Evolutionary conservation across 768 basidiomycete genomes (phyloP).

Genomic region (Boletus vermiculosoides): DNA sequence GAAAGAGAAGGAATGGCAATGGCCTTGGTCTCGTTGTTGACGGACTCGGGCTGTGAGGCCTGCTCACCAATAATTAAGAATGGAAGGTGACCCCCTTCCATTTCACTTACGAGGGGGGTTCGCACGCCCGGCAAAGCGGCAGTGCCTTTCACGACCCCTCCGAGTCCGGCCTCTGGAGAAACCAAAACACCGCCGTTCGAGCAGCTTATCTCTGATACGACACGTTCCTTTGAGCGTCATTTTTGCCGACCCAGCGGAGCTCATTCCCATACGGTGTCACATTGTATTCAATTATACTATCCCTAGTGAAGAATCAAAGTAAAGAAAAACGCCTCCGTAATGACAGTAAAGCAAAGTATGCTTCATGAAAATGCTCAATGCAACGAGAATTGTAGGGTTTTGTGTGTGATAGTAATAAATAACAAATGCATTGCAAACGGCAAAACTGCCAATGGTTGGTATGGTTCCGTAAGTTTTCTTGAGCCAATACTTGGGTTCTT

Average conservation of each 20-base stretch:
- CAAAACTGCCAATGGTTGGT: slow-evolving; percentile 28
- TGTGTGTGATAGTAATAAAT: slow-evolving; percentile 31
- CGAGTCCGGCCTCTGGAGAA: background rate
- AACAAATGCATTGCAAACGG: slow-evolving; percentile 34
- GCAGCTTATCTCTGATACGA: background rate
- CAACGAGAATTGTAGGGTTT: slow-evolving; percentile 21
- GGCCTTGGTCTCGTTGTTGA: slow-evolving; percentile 26
- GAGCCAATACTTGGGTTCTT: slow-evolving; percentile 29
- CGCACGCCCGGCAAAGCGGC: background rate
- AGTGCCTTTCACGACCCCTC: background rate
- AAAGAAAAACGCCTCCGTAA: slow-evolving; percentile 15
- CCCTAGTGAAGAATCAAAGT: slow-evolving; percentile 12
- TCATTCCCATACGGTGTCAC: slow-evolving; percentile 6
- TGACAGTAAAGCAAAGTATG: slow-evolving; percentile 20
- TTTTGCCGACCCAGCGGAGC: too few relatives aligned
- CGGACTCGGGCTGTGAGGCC: slow-evolving; percentile 23
- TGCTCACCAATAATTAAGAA: slow-evolving; percentile 20
- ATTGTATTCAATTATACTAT: slow-evolving; percentile 18
- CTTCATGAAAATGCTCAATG: slow-evolving; percentile 30
- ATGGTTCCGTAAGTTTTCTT: slow-evolving; percentile 37
- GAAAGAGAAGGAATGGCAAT: slow-evolving; percentile 16
- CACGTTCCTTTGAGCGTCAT: background rate
- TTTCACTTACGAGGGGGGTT: slow-evolving; percentile 17
- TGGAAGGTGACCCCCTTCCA: slow-evolving; percentile 31
- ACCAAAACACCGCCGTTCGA: background rate